Evolutionary conservation across 1,284 basidiomycete genomes (phyloP).

Genomic region (Dichomitus squalens): DNA sequence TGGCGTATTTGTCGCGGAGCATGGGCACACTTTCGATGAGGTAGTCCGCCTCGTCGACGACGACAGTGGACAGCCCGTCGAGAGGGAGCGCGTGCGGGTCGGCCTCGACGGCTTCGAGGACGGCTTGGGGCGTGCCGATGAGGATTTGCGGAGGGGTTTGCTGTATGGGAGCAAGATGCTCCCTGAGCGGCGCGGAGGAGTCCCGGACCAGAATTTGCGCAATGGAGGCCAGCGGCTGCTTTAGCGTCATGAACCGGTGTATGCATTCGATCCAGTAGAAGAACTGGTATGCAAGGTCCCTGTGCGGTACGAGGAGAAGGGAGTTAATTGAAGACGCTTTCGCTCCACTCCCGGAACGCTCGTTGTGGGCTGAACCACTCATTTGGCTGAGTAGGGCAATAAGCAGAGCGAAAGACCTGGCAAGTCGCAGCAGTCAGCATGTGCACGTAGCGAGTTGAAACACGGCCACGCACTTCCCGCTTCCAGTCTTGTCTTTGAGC

Average conservation of each 20-base stretch:
- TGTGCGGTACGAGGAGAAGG: conserved; percentile 73
- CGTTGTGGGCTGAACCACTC: conserved; percentile 38
- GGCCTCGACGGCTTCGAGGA: conserved; percentile 54
- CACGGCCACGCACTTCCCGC: conserved; percentile 64
- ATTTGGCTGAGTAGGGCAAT: conserved; percentile 65
- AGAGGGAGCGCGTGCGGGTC: conserved; percentile 48
- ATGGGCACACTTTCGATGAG: conserved; percentile 51
- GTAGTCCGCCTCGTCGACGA: conserved; percentile 77
- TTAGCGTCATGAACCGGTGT: conserved; percentile 33
- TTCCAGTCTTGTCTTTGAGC: conserved; percentile 69
- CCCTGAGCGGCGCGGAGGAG: conserved; percentile 30
- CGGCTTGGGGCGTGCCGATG: conserved; percentile 70
- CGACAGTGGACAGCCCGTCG: conserved; percentile 52
- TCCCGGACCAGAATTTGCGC: conserved; percentile 67
- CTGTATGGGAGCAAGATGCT: conserved; percentile 42
- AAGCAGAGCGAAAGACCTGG: conserved; percentile 70
- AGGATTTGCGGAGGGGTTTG: conserved; percentile 62
- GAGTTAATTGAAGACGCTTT: conserved; percentile 30
- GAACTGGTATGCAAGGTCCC: conserved; percentile 72
- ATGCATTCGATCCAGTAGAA: conserved; percentile 67
- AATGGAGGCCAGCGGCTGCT: conserved; percentile 38
- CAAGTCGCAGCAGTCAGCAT: background rate
- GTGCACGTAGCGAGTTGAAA: background rate
- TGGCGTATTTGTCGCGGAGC: conserved; percentile 39
- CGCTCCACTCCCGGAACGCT: background rate